Percentiles rank a stretch among this genome's conserved stretches.
phyloP scores from a whole-genome alignment of 768 basidiomycete genomes.

The Termitomyces sp. region DNA sequence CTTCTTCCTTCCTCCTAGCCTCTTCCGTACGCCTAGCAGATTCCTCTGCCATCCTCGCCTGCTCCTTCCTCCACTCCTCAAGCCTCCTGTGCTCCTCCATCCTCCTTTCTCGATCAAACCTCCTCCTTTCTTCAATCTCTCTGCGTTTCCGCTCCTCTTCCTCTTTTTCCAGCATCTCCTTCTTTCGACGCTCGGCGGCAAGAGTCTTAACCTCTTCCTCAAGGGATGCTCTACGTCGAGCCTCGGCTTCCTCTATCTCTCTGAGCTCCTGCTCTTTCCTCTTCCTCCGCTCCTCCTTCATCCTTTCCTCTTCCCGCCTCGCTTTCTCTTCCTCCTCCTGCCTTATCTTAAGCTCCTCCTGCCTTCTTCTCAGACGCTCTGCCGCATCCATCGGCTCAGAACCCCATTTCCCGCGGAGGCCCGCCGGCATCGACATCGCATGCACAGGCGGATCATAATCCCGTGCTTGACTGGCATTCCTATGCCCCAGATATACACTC shows the following conservation, averaged over 20 bases:
- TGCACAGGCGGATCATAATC: constrained; percentile 1
- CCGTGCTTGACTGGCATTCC: constrained; percentile 1
- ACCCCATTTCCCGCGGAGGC: constrained; percentile 33
- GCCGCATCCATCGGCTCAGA: constrained; percentile 25
- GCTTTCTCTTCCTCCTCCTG: constrained; percentile 37
- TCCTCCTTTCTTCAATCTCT: constrained; percentile 45
- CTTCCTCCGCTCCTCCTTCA: constrained; percentile 32
- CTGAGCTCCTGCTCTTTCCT: constrained; percentile 38
- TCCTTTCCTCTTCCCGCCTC: constrained; percentile 37
- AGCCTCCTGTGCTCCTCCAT: constrained; percentile 44
- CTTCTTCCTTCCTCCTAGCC: constrained; percentile 32
- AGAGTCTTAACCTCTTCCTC: constrained; percentile 36
- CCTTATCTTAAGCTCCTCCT: constrained; percentile 25
- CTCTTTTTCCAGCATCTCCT: constrained; percentile 33
- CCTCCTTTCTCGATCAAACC: constrained; percentile 40
- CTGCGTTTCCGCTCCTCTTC: constrained; percentile 39
- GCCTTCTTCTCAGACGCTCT: constrained; percentile 27
- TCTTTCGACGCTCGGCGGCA: constrained; percentile 31
- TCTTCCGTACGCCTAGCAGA: constrained; percentile 41
- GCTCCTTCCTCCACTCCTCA: constrained; percentile 50
- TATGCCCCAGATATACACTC: constrained; percentile 9
- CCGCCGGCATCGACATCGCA: constrained; percentile 15
- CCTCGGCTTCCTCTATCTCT: constrained; percentile 41
- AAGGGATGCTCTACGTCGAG: constrained; percentile 29
- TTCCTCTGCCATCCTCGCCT: constrained; percentile 39